phyloP scores from a whole-genome alignment of 208 protist genomes.

The Trypanosoma lewisi region DNA sequence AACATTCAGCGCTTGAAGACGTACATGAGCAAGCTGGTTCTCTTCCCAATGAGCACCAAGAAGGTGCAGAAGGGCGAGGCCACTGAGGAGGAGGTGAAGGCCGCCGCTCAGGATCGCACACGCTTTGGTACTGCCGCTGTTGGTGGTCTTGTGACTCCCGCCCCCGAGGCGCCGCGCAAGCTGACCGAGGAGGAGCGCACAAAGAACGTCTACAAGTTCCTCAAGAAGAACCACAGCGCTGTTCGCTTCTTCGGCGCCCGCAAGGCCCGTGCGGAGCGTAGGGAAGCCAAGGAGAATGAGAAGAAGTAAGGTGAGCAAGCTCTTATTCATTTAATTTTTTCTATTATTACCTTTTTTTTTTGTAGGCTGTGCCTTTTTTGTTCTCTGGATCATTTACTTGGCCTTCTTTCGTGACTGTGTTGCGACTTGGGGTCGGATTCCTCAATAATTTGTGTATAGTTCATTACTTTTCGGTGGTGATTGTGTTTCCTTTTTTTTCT shows the following conservation, averaged over 20 bases:
- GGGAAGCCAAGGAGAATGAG: conserved; percentile 80
- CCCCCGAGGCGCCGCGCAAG: conserved; percentile 64
- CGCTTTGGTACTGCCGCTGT: conserved; percentile 74
- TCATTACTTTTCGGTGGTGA: conserved; percentile 7
- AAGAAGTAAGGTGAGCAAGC: conserved; percentile 30
- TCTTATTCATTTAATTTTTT: conserved; percentile 26
- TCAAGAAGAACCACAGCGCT: conserved; percentile 92
- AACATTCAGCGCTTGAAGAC: conserved; percentile 97
- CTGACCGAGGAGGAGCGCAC: conserved; percentile 87
- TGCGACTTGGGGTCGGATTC: not conserved
- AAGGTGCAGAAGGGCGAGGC: conserved; percentile 83
- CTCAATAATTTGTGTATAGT: conserved; percentile 19
- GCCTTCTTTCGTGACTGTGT: conserved; percentile 12
- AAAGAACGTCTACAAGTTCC: conserved; percentile 88
- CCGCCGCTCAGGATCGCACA: conserved; percentile 65
- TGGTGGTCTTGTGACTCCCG: conserved; percentile 53
- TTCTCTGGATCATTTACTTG: too few species aligned
- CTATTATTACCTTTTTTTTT: conserved; percentile 19
- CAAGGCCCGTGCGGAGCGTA: conserved; percentile 69
- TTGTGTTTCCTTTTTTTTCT: conserved; percentile 11
- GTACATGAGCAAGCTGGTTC: conserved; percentile 95
- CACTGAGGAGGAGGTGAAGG: conserved; percentile 68
- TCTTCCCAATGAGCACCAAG: conserved; percentile 91
- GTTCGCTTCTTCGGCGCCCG: conserved; percentile 90
- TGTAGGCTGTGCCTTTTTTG: conserved; percentile 18